Base-by-base conservation (phyloP, 2,329 filamentous ascomycete species). In the Helotiales sp. region DNA sequence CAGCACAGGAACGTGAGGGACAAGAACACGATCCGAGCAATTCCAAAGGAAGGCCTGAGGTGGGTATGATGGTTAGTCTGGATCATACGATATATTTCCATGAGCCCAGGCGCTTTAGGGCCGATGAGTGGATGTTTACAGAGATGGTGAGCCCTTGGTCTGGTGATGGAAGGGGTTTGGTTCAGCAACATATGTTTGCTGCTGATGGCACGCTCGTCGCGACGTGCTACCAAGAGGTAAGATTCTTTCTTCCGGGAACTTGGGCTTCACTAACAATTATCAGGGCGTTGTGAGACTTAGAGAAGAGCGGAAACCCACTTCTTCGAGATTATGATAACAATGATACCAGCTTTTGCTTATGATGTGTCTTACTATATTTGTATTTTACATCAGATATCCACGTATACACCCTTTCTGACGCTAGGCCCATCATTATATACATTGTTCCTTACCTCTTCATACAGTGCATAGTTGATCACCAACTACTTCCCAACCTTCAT, bases 31-130 rank as follows among this genome's bases (percentile, higher is more conserved):
- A 77, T 30, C 67, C 81, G 54, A 79, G 81, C 59, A 80, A 81
- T 40, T 78, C 78, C 71, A 73, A 74, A 54, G 74, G 72, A 2
- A 75, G 80, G 40, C 85, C 85, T 3, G 77, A 81, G 68, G 76
- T 93, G 50, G 89, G 89, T n/a, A 95, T 95, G 90, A 86, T 92
- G 81, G 90, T 95, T 52, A 89, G 84, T 64, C 75, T 93, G 52
- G 90, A 95, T 70, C 90, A 95, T 72, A 82, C 79, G 51, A 87
- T 88, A 61, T 88, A 87, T 72, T 87, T 87, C 67, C 84, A 88
- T 66, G 82, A 85, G 72, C 84, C 84, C 24, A 72, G 74, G 58
- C 73, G 72, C 57, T 81, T 88, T 55, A 76, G 75, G 65, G 84
- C 83, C 4, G 85, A 88, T 67, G 83, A 92, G 73, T 93, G 89